Conservation (phyloP, 192 early-diverging fungal species). For the Phlyctochytrium arcticum region DNA sequence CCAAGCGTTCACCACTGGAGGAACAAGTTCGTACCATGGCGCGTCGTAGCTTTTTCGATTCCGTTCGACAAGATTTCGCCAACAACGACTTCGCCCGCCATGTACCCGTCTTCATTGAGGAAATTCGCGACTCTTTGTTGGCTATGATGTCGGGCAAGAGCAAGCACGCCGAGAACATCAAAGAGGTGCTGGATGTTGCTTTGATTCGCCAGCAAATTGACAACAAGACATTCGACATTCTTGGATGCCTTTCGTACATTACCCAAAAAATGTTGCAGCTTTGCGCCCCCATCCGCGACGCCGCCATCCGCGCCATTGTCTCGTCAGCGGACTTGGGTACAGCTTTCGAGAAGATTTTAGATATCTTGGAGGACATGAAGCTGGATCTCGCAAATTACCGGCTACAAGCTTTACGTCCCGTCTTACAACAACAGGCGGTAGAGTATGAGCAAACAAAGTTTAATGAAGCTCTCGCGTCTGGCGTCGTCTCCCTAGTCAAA, state of each 20-base stretch:
- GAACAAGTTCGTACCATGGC: slow-evolving; percentile 55
- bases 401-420: slow-evolving; percentile 61
- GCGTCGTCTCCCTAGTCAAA: slow-evolving; percentile 38
- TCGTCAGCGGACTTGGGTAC: slow-evolving; percentile 28
- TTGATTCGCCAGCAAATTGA: slow-evolving; percentile 65
- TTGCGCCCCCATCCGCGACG: slow-evolving; percentile 76
- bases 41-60: slow-evolving; percentile 69
- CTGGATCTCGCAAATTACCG: slow-evolving; percentile 78
- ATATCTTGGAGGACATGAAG: slow-evolving; percentile 70
- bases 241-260: slow-evolving; percentile 41
- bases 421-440: slow-evolving; percentile 64
- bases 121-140: slow-evolving; percentile 61
- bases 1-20: slow-evolving; percentile 43
- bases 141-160: slow-evolving; percentile 57
- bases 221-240: slow-evolving; percentile 52
- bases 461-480: slow-evolving; percentile 40
- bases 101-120: slow-evolving; percentile 48
- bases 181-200: slow-evolving; percentile 64
- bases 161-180: slow-evolving; percentile 50
- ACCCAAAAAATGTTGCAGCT: slow-evolving; percentile 60
- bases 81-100: slow-evolving; percentile 41
- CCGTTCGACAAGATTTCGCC: slow-evolving; percentile 55
- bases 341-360: slow-evolving; percentile 49
- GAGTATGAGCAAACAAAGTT: slow-evolving; percentile 74
- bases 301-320: slow-evolving; percentile 37